Evolutionary conservation across 2,329 filamentous ascomycete species (phyloP).

Genomic region (Fusarium metavorans): DNA sequence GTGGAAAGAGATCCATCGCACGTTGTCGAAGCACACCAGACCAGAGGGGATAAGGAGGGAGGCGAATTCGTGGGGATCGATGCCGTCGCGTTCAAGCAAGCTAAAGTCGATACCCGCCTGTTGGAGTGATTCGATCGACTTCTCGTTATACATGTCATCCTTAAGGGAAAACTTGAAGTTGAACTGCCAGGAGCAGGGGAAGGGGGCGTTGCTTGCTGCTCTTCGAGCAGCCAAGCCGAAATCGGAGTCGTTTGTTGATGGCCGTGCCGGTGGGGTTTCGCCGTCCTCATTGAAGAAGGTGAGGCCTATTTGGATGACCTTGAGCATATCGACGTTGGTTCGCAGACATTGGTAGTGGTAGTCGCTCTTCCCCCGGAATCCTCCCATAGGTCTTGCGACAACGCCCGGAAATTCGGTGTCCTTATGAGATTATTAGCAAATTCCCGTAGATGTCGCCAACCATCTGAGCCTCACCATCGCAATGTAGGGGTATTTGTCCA

Average conservation of each 20-base stretch:
- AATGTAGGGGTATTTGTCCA: conserved; percentile 94
- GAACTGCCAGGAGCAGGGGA: conserved; percentile 97
- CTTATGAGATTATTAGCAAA: conserved; percentile 59
- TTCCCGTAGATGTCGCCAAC: background rate
- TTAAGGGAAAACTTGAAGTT: conserved; percentile 97
- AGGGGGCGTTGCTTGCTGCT: conserved; percentile 60
- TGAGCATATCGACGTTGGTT: conserved; percentile 96
- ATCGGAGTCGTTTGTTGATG: conserved; percentile 60
- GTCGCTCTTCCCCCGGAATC: conserved; percentile 93
- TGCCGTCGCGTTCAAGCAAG: conserved; percentile 86
- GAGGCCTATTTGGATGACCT: conserved; percentile 96
- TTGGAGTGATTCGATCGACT: conserved; percentile 90
- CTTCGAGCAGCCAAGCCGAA: conserved; percentile 53
- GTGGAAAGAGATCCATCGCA: conserved; percentile 98
- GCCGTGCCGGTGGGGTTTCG: conserved; percentile 82
- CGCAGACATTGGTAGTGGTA: conserved; percentile 99
- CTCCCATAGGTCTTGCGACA: conserved; percentile 93
- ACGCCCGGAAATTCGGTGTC: conserved; percentile 99
- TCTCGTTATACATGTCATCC: conserved; percentile 97
- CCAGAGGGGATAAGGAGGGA: conserved; percentile 92
- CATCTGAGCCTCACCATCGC: conserved; percentile 80
- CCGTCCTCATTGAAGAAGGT: conserved; percentile 93
- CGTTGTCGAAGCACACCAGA: conserved; percentile 85
- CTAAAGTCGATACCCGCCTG: conserved; percentile 94
- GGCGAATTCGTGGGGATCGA: conserved; percentile 90